Evolutionary conservation across 768 basidiomycete genomes (phyloP), one percentile per base, ranked within the genome.

Genomic region (Sistotremastrum niveocremeum): DNA sequence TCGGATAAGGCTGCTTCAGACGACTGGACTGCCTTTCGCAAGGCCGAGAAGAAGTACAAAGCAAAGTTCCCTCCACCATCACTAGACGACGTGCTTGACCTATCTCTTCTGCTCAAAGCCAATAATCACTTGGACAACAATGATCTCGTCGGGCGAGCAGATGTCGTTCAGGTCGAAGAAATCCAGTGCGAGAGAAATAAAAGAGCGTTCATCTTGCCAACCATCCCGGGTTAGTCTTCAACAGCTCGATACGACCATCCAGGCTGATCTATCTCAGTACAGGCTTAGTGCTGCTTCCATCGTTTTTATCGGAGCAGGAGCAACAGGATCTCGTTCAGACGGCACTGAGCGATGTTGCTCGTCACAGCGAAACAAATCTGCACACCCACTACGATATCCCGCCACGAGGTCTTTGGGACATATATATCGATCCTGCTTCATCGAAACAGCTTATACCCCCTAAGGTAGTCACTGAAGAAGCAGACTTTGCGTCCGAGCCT

Each of bases 201-300:
- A 34, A 65, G 58, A 48, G 73, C 66, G 33, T 79, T 68, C 56
- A 58, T 57, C 10, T 63, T 83, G 32, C 71, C 77, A 46, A 57
- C 62, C 49, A 65, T 77, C 50, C 79, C 78, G 62, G 80, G 77
- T 80, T 60, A 62, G 62, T 51, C 34, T 31, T 33, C 5, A 35
- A 35, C 42, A 9, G 38, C 37, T 29, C 42, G 12, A 8, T 46
- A 32, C 11, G 37, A 20, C n/a, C 33, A 39, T 10, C 42, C 36
- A 49, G 36, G 34, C 30, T 12, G 33, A 34, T n/a, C 3, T 29
- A n/a, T 31, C 5, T n/a, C 20, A 44, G 36, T 47, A 28, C 57
- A 93, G 93, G 93, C 12, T 75, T 97, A 30, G 81, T 97, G 12
- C 60, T 95, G 20, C 62, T 99, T 4, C 91, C 94, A 7, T 68